Evolutionary conservation across 306 rosid species (phyloP).

Genomic region (Sicyos edulis): DNA sequence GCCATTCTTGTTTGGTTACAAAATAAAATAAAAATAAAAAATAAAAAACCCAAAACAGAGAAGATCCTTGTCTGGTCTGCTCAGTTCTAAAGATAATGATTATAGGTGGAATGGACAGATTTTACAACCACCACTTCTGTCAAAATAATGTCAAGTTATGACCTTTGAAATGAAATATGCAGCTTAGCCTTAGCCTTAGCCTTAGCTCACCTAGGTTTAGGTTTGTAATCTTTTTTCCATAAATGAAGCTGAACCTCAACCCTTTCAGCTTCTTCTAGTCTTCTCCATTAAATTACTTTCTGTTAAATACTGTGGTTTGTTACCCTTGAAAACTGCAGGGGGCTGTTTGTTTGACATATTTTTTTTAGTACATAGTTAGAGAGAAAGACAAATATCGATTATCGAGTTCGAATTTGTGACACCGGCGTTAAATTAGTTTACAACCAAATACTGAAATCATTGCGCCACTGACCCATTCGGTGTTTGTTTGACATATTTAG

Average conservation of each 20-base stretch:
- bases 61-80: slow-evolving; percentile 12
- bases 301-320: slow-evolving; percentile 17
- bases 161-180: background rate
- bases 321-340: background rate
- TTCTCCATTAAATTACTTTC: background rate
- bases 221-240: slow-evolving; percentile 2
- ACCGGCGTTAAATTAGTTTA: no score
- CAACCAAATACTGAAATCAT: no score
- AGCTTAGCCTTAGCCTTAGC: background rate
- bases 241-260: background rate
- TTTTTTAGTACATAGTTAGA: no score
- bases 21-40: background rate
- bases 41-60: slow-evolving; percentile 3
- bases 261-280: background rate
- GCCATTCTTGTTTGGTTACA: background rate
- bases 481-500: no score
- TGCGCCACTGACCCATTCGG: no score
- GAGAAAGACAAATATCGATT: no score
- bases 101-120: slow-evolving; percentile 13
- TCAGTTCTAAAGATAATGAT: slow-evolving; percentile 17
- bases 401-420: no score
- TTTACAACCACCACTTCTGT: slow-evolving; percentile 13
- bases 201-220: background rate
- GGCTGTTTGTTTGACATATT: no score
- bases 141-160: background rate